A percentile compares a stretch with the other conserved stretches of the same genome.
Evolutionary conservation across 129 eudicot species (phyloP).

Genomic region (Lonicera japonica): DNA sequence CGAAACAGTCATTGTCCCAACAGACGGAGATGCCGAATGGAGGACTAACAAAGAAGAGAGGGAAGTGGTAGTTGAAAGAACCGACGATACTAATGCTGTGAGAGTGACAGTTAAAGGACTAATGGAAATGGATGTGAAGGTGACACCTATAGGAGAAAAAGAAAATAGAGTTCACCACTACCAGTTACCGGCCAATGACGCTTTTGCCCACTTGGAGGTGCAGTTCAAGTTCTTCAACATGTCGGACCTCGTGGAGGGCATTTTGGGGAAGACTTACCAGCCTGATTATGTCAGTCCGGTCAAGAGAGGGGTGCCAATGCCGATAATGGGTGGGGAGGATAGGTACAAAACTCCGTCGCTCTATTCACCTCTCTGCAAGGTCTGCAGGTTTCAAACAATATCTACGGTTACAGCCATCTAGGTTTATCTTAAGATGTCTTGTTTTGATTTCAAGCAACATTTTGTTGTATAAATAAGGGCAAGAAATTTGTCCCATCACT

Average conservation of each 20-base stretch:
- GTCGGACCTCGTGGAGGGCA: conserved; percentile 38
- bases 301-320: conserved; percentile 43
- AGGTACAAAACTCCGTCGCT: conserved; percentile 39
- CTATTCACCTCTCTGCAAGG: conserved; percentile 32
- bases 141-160: conserved; percentile 38
- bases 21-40: conserved; percentile 19
- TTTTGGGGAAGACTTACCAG: conserved; percentile 47
- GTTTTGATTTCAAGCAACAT: neutral
- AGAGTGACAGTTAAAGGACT: conserved; percentile 30
- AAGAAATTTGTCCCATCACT: neutral
- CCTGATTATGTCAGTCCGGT: conserved; percentile 39
- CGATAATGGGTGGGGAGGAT: conserved; percentile 50
- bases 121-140: conserved; percentile 38
- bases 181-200: conserved; percentile 42
- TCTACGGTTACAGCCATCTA: conserved; percentile 6
- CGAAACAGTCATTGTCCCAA: neutral
- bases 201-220: conserved; percentile 54
- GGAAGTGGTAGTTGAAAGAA: conserved; percentile 39
- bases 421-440: conserved; percentile 4
- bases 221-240: conserved; percentile 37
- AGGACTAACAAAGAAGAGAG: conserved; percentile 2
- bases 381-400: conserved; percentile 30
- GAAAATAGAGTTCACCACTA: conserved; percentile 50
- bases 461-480: conserved; percentile 4
- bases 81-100: conserved; percentile 41